These are phyloP conservation scores for Singerocomus rubriflavus DNA, from an alignment of 1,284 basidiomycete species.

Conservation along the genomic window DNA sequence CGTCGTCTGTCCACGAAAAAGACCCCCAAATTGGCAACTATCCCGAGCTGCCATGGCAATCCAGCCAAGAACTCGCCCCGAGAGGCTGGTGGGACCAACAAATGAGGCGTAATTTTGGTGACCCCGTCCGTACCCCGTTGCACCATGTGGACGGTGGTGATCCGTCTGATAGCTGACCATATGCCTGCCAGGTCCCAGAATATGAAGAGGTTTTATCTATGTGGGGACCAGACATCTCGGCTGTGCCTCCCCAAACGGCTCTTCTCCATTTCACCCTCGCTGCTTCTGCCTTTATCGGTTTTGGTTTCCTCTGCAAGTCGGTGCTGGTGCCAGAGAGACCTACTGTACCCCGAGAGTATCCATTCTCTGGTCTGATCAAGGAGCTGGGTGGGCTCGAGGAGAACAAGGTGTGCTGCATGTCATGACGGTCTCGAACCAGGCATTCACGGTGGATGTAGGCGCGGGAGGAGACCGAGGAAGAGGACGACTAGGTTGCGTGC, in stretches of 20 bases:
- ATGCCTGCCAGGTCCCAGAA: conserved; percentile 65
- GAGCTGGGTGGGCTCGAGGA: conserved; percentile 74
- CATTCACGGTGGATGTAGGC: conserved; percentile 22
- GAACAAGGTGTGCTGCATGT: conserved; percentile 54
- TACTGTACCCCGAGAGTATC: conserved; percentile 66
- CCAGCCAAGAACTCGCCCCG: conserved; percentile 64
- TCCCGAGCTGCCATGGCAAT: conserved; percentile 71
- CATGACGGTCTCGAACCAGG: not conserved
- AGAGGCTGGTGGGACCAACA: conserved; percentile 82
- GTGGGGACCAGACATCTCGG: conserved; percentile 83
- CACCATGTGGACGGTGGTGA: not conserved
- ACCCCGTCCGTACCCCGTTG: conserved; percentile 54
- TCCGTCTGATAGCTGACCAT: conserved; percentile 13
- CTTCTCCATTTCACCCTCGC: conserved; percentile 63
- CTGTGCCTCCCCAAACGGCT: conserved; percentile 54
- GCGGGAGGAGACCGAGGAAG: conserved; percentile 28
- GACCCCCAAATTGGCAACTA: conserved; percentile 75
- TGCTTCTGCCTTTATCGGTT: conserved; percentile 53
- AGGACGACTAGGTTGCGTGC: conserved; percentile 25
- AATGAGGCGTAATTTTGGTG: conserved; percentile 83
- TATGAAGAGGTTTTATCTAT: conserved; percentile 81
- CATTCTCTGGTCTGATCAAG: conserved; percentile 64
- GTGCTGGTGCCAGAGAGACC: conserved; percentile 55
- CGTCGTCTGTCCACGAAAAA: conserved; percentile 34
- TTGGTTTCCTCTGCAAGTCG: conserved; percentile 55